These are phyloP conservation scores for Pseudogymnoascus sp. DNA, from an alignment of 2,329 filamentous ascomycete genomes.

Conservation along the genomic window DNA sequence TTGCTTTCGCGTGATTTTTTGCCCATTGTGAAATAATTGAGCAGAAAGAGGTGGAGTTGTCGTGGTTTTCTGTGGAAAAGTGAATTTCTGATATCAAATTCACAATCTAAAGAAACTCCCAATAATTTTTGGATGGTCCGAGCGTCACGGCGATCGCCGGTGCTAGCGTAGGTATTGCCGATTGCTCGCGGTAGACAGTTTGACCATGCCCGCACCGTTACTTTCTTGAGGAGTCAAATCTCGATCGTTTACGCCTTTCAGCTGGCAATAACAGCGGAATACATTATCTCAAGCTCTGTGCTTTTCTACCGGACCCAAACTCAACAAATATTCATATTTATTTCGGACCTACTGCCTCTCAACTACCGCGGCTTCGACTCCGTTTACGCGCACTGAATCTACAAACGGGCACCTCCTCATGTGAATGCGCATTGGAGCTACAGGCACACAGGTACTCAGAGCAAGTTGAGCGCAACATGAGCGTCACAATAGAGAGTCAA, in stretches of 20 bases:
- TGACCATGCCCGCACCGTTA: constrained; percentile 5
- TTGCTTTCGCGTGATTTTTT: constrained; percentile 23
- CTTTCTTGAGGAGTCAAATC: constrained; percentile 4
- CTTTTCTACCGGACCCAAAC: background rate
- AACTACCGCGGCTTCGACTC: background rate
- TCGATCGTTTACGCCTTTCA: constrained; percentile 1
- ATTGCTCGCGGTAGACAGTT: constrained; percentile 8
- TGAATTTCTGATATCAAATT: constrained; percentile 9
- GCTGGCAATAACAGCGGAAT: constrained; percentile 6
- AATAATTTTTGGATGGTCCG: constrained; percentile 8
- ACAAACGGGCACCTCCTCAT: constrained; percentile 2
- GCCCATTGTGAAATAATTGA: constrained; percentile 20
- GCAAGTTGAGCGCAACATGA: constrained; percentile 21
- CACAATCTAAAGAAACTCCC: constrained; percentile 7
- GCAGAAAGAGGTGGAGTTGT: constrained; percentile 2
- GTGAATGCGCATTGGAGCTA: constrained; percentile 1
- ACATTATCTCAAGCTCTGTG: background rate
- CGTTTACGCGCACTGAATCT: constrained; percentile 3
- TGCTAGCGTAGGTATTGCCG: constrained; percentile 5
- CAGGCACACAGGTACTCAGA: background rate
- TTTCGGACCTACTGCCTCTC: background rate
- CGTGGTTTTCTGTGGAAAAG: background rate
- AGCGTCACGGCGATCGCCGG: constrained; percentile 8
- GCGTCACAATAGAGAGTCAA: constrained; percentile 21
- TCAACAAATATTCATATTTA: background rate